A percentile compares a stretch with the other conserved stretches of the same genome.
These are phyloP conservation scores for Hanseniaspora occidentalis DNA, from an alignment of 805 yeast species.

Conservation along the genomic window DNA sequence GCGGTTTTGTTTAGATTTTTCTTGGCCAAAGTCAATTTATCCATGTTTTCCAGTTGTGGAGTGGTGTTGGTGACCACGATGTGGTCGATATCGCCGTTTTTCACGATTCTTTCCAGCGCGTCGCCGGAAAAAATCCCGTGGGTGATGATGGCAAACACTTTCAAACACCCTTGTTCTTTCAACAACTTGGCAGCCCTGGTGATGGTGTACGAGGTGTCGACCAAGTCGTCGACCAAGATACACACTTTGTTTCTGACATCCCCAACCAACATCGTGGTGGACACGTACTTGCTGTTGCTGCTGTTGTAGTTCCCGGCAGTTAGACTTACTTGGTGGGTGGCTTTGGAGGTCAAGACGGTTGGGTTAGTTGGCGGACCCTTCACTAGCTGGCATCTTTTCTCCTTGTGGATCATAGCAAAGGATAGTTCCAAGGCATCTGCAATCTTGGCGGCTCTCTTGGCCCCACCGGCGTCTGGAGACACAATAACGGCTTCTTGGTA, in stretches of 20 bases:
- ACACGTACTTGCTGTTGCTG: conserved; percentile 27
- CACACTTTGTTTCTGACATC: conserved; percentile 81
- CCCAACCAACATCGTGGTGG: conserved; percentile 93
- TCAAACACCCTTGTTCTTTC: conserved; percentile 85
- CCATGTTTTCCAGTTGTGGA: conserved; percentile 45
- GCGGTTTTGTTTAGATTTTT: no score
- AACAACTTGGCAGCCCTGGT: conserved; percentile 84
- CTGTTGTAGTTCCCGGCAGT: conserved; percentile 8
- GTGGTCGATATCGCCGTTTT: conserved; percentile 62
- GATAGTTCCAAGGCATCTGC: conserved; percentile 84
- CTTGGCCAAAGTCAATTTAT: conserved; percentile 27
- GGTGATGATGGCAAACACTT: conserved; percentile 77
- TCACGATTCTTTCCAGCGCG: conserved; percentile 55
- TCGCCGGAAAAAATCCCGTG: conserved; percentile 93
- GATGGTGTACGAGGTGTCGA: conserved; percentile 87
- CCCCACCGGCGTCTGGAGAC: conserved; percentile 99
- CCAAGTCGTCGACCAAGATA: conserved; percentile 84
- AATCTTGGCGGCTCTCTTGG: conserved; percentile 87
- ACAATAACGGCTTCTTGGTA: conserved; percentile 80
- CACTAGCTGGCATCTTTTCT: conserved; percentile 44
- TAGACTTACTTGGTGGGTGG: conserved; percentile 13
- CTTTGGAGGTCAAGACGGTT: conserved; percentile 16
- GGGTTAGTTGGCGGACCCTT: conserved; percentile 24
- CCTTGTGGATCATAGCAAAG: conserved; percentile 93
- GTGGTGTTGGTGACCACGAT: conserved; percentile 83